Conservation (phyloP, 306 rosid genomes). For the Mucuna pruriens region DNA sequence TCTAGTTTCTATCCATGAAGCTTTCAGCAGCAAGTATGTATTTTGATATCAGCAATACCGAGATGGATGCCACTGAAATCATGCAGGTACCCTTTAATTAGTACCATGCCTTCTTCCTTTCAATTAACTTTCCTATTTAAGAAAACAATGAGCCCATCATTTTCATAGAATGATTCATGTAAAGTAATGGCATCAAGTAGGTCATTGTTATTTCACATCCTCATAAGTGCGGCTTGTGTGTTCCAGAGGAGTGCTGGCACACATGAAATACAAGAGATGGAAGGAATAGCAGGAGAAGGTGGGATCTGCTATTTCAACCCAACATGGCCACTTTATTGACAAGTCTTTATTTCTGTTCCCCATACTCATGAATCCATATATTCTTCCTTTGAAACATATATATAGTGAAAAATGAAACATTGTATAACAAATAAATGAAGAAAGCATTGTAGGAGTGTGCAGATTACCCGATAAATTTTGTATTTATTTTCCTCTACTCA, state of each 20-base stretch:
- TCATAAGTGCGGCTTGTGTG: conserved; percentile 8
- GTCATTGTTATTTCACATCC: not conserved
- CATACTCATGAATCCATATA: not conserved
- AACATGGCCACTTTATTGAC: conserved; percentile 33
- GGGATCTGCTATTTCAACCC: conserved; percentile 36
- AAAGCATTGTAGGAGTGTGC: not conserved
- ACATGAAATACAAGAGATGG: conserved; percentile 45
- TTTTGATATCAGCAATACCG: conserved; percentile 47
- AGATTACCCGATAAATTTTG: not conserved
- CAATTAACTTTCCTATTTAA: not conserved
- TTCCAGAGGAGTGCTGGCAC: conserved; percentile 46
- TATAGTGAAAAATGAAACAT: not conserved
- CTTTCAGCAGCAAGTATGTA: conserved; percentile 66
- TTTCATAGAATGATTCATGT: not conserved
- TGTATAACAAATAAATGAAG: conserved; percentile 12
- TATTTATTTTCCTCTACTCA: not conserved
- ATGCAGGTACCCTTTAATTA: conserved; percentile 45
- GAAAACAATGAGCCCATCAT: not conserved
- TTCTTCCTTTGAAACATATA: conserved; percentile 24
- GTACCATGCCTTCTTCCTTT: not conserved
- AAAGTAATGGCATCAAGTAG: not conserved
- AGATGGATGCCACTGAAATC: conserved; percentile 39
- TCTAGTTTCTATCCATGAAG: conserved; percentile 70
- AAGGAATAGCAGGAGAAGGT: conserved; percentile 47
- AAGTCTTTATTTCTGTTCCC: conserved; percentile 7